Evolutionary conservation across 176 grass and related monocot species (phyloP).

Genomic region (Eleusine indica): DNA sequence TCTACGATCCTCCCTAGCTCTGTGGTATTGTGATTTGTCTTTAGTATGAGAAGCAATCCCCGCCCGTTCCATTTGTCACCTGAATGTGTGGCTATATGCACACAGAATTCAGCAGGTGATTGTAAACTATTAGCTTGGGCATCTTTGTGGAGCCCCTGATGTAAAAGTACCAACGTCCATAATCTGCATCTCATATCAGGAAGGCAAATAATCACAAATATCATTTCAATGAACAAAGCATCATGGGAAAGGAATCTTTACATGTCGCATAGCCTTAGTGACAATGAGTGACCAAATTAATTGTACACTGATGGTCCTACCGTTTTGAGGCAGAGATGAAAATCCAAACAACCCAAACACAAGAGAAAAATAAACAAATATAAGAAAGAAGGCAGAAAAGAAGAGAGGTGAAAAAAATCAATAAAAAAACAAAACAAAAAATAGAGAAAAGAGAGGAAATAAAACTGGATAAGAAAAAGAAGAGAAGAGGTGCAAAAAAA

Average conservation of each 20-base stretch:
- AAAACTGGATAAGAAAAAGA: too few species aligned
- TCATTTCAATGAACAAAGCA: not conserved
- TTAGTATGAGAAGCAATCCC: not conserved
- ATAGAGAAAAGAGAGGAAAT: too few species aligned
- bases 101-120: not conserved
- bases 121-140: not conserved
- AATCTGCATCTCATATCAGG: not conserved
- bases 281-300: too few species aligned
- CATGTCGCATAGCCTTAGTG: too few species aligned
- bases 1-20: not conserved
- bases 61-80: not conserved
- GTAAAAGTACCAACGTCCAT: not conserved
- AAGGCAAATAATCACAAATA: not conserved
- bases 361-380: too few species aligned
- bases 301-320: too few species aligned
- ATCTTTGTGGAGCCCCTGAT: conserved; percentile 14
- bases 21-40: not conserved
- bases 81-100: not conserved
- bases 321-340: too few species aligned
- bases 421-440: too few species aligned
- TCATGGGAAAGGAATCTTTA: not conserved
- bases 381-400: too few species aligned
- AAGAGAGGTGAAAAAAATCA: too few species aligned
- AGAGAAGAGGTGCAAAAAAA: too few species aligned
- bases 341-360: too few species aligned